Evolutionary conservation across 495 filamentous ascomycete genomes (phyloP).

Genomic region (Penicillium odoratum): DNA sequence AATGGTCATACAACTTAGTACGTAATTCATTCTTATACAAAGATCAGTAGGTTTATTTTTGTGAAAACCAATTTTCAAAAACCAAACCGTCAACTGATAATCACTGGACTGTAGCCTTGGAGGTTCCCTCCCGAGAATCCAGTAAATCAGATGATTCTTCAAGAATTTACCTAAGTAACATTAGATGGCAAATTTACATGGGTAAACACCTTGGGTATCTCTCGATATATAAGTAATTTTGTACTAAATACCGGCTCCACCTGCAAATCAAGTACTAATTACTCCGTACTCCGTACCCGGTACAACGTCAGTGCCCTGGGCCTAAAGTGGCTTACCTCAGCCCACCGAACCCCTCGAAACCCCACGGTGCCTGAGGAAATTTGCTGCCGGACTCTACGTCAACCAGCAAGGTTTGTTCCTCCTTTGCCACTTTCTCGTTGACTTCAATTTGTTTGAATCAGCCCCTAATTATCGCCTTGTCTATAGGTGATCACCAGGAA

Average conservation of each 20-base stretch:
- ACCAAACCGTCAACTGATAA: too few species aligned
- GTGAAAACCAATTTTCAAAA: too few species aligned
- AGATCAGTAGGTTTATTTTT: too few species aligned
- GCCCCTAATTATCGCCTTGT: slow-evolving; percentile 1
- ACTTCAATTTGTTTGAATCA: background rate
- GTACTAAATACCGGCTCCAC: background rate
- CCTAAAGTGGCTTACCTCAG: slow-evolving; percentile 24
- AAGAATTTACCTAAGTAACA: background rate
- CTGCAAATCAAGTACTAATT: background rate
- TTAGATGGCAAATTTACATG: background rate
- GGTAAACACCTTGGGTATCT: too few species aligned
- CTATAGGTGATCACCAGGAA: slow-evolving; percentile 3
- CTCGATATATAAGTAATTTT: too few species aligned
- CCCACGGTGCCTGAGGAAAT: slow-evolving; percentile 47
- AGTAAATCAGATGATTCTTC: background rate
- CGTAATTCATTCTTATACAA: too few species aligned
- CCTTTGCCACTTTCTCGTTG: slow-evolving; percentile 1
- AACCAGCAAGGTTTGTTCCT: slow-evolving; percentile 27
- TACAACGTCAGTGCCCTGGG: slow-evolving; percentile 16
- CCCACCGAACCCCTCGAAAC: slow-evolving; percentile 32
- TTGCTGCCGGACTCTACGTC: slow-evolving; percentile 41
- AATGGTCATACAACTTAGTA: too few species aligned
- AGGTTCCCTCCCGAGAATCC: too few species aligned
- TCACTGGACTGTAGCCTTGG: too few species aligned
- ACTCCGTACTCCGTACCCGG: background rate